Evolutionary conservation across 192 early-diverging fungal species (phyloP), one percentile per base, ranked within the genome.

Genomic region (Coemansia reversa): DNA sequence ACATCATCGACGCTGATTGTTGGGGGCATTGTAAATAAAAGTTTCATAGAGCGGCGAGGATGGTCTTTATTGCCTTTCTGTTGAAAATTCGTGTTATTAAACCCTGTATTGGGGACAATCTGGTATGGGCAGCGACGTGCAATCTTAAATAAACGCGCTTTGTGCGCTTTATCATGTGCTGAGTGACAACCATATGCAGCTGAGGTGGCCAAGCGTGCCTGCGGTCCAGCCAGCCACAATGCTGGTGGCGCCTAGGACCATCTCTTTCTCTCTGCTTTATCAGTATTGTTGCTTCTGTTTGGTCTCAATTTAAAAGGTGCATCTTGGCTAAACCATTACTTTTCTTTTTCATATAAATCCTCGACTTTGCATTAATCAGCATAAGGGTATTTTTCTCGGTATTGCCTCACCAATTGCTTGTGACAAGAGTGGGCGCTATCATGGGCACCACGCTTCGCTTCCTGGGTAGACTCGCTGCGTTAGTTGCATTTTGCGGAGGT

Each of bases 401-500:
- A n/a, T 53, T 53, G 52, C 52, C 39, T 18, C 7, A 9, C n/a
- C 28, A 27, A 12, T 53, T 53, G 20, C 28, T 19, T 53, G 23
- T 12, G 28, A 27, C 20, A 28, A 25, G 3, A 27, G 27, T 27
- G 27, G 27, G 27, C 3, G 27, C 27, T 27, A 27, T 27, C 33
- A 69, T 60, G 50, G 18, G 32, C 56, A 11, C 29, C 22, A 35
- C 33, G 22, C 28, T 18, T 7, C 25, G 62, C 62, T 54, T 56
- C 20, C 23, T 63, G 55, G 27, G 60, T 18, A 60, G 51, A 12
- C 59, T 77, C 0, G 75, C 62, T 45, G 65, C 50, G 6, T 50
- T 42, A 7, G 33, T 60, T 8, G 53, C 59, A 29, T 49, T 75
- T n/a, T 16, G 39, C 39, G 39, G 39, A 45, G 39, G 9, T 45